Evolutionary conservation across 2,329 filamentous ascomycete genomes (phyloP).

Genomic region (Trichoderma pleuroti): DNA sequence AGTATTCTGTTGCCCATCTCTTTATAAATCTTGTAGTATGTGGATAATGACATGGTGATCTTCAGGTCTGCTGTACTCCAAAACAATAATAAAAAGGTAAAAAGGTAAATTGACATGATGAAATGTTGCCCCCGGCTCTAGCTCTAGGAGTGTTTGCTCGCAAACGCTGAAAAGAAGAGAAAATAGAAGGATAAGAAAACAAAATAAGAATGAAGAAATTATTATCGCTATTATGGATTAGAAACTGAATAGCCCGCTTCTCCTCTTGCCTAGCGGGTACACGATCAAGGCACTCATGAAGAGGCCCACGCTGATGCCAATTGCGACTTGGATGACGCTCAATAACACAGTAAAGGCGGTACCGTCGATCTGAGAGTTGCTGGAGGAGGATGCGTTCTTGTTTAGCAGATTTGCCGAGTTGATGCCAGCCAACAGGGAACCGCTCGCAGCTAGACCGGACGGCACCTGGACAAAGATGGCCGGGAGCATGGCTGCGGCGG

Average conservation of each 20-base stretch:
- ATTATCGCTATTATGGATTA: constrained; percentile 26
- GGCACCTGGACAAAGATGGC: constrained; percentile 75
- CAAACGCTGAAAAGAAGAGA: background rate
- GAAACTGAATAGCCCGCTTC: constrained; percentile 56
- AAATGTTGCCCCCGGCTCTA: background rate
- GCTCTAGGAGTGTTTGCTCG: background rate
- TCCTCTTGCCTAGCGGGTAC: constrained; percentile 55
- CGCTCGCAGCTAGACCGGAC: constrained; percentile 57
- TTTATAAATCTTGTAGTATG: background rate
- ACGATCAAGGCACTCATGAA: constrained; percentile 54
- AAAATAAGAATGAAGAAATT: background rate
- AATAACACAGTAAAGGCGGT: constrained; percentile 53
- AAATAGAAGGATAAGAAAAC: background rate
- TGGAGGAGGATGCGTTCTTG: constrained; percentile 31
- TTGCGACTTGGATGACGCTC: constrained; percentile 58
- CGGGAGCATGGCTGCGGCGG: constrained; percentile 79
- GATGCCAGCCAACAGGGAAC: constrained; percentile 57
- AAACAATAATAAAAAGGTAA: background rate
- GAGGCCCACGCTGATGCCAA: constrained; percentile 59
- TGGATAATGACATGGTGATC: background rate
- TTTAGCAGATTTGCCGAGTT: constrained; percentile 54
- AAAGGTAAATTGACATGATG: background rate
- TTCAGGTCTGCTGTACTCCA: background rate
- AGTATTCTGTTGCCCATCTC: background rate
- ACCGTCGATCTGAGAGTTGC: constrained; percentile 34